Base-by-base conservation (phyloP, 495 filamentous ascomycete genomes). In the Hypoxylon lienhwacheense region DNA sequence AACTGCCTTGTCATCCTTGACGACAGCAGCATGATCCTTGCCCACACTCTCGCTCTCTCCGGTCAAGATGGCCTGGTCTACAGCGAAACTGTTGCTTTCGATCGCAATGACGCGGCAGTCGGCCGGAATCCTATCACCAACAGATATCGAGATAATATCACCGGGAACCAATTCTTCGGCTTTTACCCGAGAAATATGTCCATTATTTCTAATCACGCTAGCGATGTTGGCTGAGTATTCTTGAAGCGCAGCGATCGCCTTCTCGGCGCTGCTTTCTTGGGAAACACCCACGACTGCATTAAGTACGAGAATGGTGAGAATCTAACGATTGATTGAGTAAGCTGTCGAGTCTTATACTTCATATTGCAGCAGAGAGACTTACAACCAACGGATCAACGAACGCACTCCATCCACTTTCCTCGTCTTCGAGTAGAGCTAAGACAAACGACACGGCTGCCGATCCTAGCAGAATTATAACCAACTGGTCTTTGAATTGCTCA, bases 191-290 rank as follows among this genome's bases (percentile, higher is more conserved):
- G 83, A 81, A 47, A 90, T 66, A 52, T 83, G 80, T 11, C 92
- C 90, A 73, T 84, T 72, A 65, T 82, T 80, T 53, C 95, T 86
- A 39, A 96, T 65, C 42, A 95, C 91, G 68, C 91, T 99, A 54
- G 95, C 93, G 75, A 96, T 88, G 65, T 96, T 97, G 50, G 95
- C 95, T 31, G 92, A 97, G 73, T 99, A 99, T 81, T 99, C 91
- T 73, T 99, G 92, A 26, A 99, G 83, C 34, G 95, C 95, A 7
- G 95, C 91, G 72, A 99, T 99, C 7, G 95, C 95, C 71, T 97
- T 97, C 69, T 99, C 95, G 25, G 95, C 95, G 66, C 90, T 96
- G 70, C 88, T 96, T 77, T 99, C 95, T 79, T 99, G 95, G 34
- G 91, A 96, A 12, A 99, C 95, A 57, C 95, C 95, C 31, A 99